phyloP scores from a whole-genome alignment of 2,329 filamentous ascomycete genomes.

The Pyricularia sp. region DNA sequence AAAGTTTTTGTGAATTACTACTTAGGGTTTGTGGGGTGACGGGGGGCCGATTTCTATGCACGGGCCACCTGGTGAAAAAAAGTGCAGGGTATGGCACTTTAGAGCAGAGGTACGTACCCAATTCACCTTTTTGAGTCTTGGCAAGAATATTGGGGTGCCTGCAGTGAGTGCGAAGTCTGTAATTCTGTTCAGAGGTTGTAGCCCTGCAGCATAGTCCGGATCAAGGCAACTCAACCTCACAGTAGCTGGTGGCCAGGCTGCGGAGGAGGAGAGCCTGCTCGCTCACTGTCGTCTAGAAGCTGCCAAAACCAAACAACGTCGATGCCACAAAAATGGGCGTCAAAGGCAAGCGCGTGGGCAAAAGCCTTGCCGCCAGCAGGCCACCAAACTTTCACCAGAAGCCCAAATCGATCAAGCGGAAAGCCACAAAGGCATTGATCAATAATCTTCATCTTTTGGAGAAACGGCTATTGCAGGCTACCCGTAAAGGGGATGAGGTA shows the following conservation, averaged over 20 bases:
- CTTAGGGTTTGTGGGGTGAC: not conserved
- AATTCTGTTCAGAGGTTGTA: not conserved
- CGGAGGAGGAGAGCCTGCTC: not conserved
- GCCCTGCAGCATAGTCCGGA: not conserved
- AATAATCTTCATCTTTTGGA: constrained; percentile 57
- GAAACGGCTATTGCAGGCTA: constrained; percentile 50
- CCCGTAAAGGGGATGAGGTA: constrained; percentile 40
- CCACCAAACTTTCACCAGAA: constrained; percentile 42
- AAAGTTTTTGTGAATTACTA: not conserved
- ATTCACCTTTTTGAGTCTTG: not conserved
- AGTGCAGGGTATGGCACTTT: not conserved
- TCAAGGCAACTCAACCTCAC: not conserved
- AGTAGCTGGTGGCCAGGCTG: not conserved
- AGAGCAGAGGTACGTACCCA: not conserved
- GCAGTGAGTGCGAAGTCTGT: not conserved
- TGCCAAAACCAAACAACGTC: not conserved
- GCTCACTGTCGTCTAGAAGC: not conserved
- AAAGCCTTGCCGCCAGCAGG: constrained; percentile 42
- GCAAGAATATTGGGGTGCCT: not conserved
- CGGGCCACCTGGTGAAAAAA: not conserved
- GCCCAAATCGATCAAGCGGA: constrained; percentile 51
- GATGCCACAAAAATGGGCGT: constrained; percentile 29
- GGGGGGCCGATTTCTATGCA: not conserved
- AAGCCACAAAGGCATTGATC: constrained; percentile 54
- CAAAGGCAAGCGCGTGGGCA: constrained; percentile 31